Evolutionary conservation across 352 stramenopile genomes (phyloP), one percentile per base, ranked within the genome.

Genomic region (Phytophthora nicotianae): DNA sequence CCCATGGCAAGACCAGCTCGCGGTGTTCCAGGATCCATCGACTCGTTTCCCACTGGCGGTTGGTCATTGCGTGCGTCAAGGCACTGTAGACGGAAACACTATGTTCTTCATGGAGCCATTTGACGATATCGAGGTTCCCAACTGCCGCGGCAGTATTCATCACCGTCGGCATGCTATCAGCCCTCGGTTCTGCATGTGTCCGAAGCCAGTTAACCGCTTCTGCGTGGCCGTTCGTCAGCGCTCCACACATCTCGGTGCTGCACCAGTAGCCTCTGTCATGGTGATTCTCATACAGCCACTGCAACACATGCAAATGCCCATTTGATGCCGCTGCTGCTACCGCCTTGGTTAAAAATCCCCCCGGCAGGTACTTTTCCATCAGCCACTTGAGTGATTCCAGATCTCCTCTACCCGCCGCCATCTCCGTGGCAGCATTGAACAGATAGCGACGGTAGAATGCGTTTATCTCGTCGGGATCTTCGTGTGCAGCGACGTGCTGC

Each of bases 221-320:
- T 3, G 20, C 10, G 16, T 69, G 61, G 7, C 27, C 21, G 26
- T 69, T 52, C 9, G 19, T 26, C 53, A 69, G 16, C 0, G 61
- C 53, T 8, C 54, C 54, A 26, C 61, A 64, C 40, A 69, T 54
- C 40, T 69, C 61, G 2, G 47, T 59, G 20, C 64, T 51, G 16
- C 49, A 50, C 55, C 62, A 70, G 37, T 65, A 70, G 6, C 62
- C 53, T 50, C 54, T 24, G 26, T 57, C 52, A 4, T 46, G 20
- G 16, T 73, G 55, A 8, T 50, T 43, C 5, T 73, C 43, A 41
- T 53, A 61, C 4, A 73, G n/a, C 65, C 65, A 73, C 53, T 55
- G 13, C 14, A 73, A 37, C 3, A 73, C 19, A 11, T n/a, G 0
- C 17, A 69, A 26, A 5, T 73, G 53, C 27, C 65, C 59, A 26